These are phyloP conservation scores for Fusarium kyushuense DNA, from an alignment of 2,329 filamentous ascomycete genomes.

Conservation along the genomic window DNA sequence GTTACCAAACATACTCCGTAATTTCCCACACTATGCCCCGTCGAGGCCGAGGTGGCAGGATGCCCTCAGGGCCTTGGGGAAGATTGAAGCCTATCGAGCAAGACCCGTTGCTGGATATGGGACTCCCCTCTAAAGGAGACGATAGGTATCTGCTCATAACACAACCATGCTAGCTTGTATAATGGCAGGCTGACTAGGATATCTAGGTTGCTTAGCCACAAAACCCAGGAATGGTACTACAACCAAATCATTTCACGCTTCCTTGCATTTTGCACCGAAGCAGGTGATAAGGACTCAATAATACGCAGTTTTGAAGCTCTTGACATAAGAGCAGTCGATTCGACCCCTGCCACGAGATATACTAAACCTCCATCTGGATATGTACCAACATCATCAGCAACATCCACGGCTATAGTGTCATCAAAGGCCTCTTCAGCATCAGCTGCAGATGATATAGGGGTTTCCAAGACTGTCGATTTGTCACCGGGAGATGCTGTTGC, in stretches of 20 bases:
- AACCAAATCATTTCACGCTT: conserved; percentile 89
- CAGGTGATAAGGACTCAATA: conserved; percentile 77
- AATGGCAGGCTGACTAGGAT: conserved; percentile 16
- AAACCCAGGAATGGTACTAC: conserved; percentile 87
- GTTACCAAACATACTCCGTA: neutral
- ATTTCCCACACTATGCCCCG: conserved; percentile 44
- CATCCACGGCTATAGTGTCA: neutral
- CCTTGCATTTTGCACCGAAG: conserved; percentile 86
- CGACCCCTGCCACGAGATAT: conserved; percentile 19
- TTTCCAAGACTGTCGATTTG: neutral
- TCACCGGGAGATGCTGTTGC: neutral
- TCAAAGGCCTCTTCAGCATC: neutral
- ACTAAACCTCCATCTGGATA: conserved; percentile 24
- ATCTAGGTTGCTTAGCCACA: conserved; percentile 75
- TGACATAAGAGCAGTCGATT: conserved; percentile 39
- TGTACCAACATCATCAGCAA: conserved; percentile 3
- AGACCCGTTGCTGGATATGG: conserved; percentile 84
- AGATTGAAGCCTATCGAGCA: conserved; percentile 78
- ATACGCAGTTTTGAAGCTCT: conserved; percentile 80
- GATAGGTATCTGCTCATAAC: conserved; percentile 70
- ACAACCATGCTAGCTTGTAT: neutral
- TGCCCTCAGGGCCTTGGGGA: conserved; percentile 70
- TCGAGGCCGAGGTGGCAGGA: conserved; percentile 51
- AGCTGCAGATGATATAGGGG: neutral
- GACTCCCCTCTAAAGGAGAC: conserved; percentile 92